Evolutionary conservation across 2,329 filamentous ascomycete species (phyloP).

Genomic region (Polytolypa hystricis): DNA sequence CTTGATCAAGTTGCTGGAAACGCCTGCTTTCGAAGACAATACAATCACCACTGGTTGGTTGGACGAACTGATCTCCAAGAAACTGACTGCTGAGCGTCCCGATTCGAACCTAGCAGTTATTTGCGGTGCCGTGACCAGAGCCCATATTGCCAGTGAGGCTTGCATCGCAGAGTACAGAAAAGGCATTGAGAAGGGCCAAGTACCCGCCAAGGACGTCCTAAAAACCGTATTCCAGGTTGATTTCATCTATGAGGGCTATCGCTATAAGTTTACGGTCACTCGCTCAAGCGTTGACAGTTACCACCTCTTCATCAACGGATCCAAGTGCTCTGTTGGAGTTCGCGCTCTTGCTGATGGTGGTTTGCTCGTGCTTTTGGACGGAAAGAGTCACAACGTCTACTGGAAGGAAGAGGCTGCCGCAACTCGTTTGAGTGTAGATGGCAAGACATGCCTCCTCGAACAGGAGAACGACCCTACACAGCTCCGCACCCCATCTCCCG

Average conservation of each 20-base stretch:
- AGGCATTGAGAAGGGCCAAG: conserved; percentile 92
- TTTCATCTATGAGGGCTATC: conserved; percentile 93
- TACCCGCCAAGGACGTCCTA: conserved; percentile 88
- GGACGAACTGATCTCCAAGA: conserved; percentile 96
- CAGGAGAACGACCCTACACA: conserved; percentile 99
- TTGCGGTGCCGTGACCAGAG: conserved; percentile 88
- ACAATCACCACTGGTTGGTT: conserved; percentile 99
- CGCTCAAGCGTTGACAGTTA: conserved; percentile 88
- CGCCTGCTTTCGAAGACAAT: conserved; percentile 95
- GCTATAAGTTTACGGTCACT: conserved; percentile 97
- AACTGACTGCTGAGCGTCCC: conserved; percentile 88
- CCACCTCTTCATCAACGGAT: conserved; percentile 97
- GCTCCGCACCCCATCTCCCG: conserved; percentile 83
- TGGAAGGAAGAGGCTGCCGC: conserved; percentile 99
- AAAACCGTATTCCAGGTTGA: conserved; percentile 97
- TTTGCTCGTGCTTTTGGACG: conserved; percentile 77
- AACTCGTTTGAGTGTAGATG: conserved; percentile 88
- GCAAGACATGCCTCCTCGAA: conserved; percentile 95
- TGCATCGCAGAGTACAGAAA: conserved; percentile 79
- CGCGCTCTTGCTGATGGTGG: conserved; percentile 89
- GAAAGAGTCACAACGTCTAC: conserved; percentile 95
- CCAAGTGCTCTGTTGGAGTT: conserved; percentile 87
- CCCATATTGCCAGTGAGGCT: conserved; percentile 83
- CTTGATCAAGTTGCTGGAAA: conserved; percentile 96
- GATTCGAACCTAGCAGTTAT: conserved; percentile 90